Evolutionary conservation across 805 yeast genomes (phyloP).

Genomic region (Candida easanensis): DNA sequence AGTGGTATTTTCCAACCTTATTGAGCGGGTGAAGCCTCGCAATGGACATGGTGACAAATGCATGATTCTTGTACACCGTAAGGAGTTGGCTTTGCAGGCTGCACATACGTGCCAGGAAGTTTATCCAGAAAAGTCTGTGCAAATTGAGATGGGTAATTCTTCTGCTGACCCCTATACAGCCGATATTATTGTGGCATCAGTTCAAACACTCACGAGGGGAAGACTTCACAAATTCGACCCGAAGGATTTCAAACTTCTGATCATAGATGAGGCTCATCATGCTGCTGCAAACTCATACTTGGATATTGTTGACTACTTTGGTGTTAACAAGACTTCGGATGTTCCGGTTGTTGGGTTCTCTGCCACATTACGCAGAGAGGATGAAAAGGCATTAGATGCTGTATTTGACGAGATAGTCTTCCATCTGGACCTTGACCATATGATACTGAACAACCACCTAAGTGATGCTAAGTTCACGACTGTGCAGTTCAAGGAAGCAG

Average conservation of each 20-base stretch:
- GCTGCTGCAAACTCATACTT: conserved; percentile 71
- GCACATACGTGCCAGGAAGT: conserved; percentile 41
- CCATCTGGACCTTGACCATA: conserved; percentile 58
- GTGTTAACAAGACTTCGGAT: conserved; percentile 31
- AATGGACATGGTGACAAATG: conserved; percentile 32
- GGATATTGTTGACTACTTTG: conserved; percentile 56
- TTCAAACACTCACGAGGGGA: conserved; percentile 55
- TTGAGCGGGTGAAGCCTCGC: conserved; percentile 40
- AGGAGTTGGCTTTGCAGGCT: conserved; percentile 77
- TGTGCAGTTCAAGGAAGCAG: conserved; percentile 44
- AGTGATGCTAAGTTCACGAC: conserved; percentile 66
- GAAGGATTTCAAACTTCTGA: conserved; percentile 61
- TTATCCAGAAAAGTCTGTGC: conserved; percentile 52
- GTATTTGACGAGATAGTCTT: conserved; percentile 74
- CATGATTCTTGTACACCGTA: conserved; percentile 75
- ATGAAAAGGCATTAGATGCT: conserved; percentile 52
- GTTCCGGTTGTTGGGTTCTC: conserved; percentile 78
- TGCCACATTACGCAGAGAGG: conserved; percentile 83
- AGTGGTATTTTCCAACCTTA: conserved; percentile 63
- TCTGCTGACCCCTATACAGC: conserved; percentile 38
- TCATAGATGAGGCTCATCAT: conserved; percentile 93
- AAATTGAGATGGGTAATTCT: conserved; percentile 65
- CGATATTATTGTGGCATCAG: conserved; percentile 76
- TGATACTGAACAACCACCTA: conserved; percentile 69
- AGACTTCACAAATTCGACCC: conserved; percentile 57